Conservation (phyloP, 805 yeast genomes). For the Metschnikowia lunata region DNA sequence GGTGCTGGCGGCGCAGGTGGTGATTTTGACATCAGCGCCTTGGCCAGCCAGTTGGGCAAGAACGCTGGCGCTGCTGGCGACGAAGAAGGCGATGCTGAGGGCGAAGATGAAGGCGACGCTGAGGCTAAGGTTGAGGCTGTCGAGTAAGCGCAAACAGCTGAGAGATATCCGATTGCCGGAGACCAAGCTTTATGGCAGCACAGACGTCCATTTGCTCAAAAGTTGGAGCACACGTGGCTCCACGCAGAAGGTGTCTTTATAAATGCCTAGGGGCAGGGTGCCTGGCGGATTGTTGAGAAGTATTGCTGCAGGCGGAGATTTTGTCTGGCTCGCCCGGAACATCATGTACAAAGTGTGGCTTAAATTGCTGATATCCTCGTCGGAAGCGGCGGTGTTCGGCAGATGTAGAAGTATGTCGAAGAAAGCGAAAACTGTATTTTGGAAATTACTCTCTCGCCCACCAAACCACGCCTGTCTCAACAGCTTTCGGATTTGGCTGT, state of each 20-base stretch:
- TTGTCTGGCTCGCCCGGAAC: background rate
- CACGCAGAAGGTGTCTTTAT: background rate
- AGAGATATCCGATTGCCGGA: too few relatives aligned
- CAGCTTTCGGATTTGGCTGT: background rate
- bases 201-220: slow-evolving; percentile 1
- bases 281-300: background rate
- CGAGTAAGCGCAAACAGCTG: background rate
- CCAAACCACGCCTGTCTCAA: slow-evolving; percentile 1
- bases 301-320: background rate
- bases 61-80: slow-evolving; percentile 19
- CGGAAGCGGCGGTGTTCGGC: background rate
- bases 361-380: background rate
- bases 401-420: slow-evolving; percentile 4
- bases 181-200: too few relatives aligned
- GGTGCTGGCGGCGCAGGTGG: slow-evolving; percentile 30
- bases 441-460: background rate
- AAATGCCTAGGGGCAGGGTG: background rate
- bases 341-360: slow-evolving; percentile 1
- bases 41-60: slow-evolving; percentile 43
- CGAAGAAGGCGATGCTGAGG: slow-evolving; percentile 19
- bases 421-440: slow-evolving; percentile 2
- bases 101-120: slow-evolving; percentile 21
- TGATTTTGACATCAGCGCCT: slow-evolving; percentile 33
- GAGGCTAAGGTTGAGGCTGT: slow-evolving; percentile 18
- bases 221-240: background rate